Percentiles rank a stretch among this genome's conserved stretches.
Evolutionary conservation across 2,329 filamentous ascomycete species (phyloP).

Genomic region (Lomentospora prolificans): DNA sequence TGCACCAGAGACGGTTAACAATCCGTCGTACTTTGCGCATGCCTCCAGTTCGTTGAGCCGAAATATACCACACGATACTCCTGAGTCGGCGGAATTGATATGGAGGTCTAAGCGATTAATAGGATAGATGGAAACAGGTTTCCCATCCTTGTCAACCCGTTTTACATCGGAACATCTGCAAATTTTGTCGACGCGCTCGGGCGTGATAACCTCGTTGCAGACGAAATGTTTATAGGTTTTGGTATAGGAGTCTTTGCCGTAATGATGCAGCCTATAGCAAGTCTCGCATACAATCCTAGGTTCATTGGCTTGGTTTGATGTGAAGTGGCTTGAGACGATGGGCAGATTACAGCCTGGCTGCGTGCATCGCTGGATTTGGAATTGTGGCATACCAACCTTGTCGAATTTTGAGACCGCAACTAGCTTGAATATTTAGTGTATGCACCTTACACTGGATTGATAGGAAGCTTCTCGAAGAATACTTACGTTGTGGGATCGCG

Average conservation of each 20-base stretch:
- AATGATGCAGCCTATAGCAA: constrained; percentile 22
- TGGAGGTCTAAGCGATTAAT: constrained; percentile 4
- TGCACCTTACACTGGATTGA: neutral
- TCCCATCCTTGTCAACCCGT: constrained; percentile 14
- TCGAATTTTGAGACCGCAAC: constrained; percentile 13
- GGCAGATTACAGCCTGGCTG: constrained; percentile 10
- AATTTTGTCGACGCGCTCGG: constrained; percentile 16
- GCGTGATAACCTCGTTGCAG: constrained; percentile 16
- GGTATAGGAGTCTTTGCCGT: constrained; percentile 17
- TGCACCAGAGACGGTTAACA: constrained; percentile 10
- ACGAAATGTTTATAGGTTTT: constrained; percentile 26
- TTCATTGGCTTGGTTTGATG: constrained; percentile 7
- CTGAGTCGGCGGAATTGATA: constrained; percentile 5
- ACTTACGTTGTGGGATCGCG: constrained; percentile 15
- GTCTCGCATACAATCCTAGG: constrained; percentile 19
- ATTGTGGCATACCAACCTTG: constrained; percentile 12
- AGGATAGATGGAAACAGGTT: constrained; percentile 13
- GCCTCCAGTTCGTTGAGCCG: constrained; percentile 15
- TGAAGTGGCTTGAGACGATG: constrained; percentile 18
- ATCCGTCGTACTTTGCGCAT: constrained; percentile 16
- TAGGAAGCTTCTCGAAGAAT: too few species aligned
- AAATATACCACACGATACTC: constrained; percentile 9
- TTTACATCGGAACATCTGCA: constrained; percentile 16
- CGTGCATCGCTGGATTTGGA: constrained; percentile 13
- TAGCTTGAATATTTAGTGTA: neutral